These are phyloP conservation scores for Gossypium raimondii DNA, from an alignment of 345 rosid genomes.

Conservation along the genomic window DNA sequence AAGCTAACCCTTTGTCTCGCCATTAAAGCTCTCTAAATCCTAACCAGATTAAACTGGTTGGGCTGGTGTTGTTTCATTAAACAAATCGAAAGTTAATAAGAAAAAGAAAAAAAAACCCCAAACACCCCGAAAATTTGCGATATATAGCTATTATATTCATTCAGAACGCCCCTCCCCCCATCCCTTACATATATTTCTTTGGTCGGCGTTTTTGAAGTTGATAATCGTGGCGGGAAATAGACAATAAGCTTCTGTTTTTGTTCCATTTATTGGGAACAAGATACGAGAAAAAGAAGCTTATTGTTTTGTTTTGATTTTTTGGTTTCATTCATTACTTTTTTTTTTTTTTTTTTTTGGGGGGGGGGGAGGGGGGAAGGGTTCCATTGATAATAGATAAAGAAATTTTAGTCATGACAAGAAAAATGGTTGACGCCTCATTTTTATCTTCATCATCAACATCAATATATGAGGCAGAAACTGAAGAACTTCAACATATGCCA, in stretches of 20 bases:
- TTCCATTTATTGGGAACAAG: not conserved
- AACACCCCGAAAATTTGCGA: not conserved
- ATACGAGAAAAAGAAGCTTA: too few relatives aligned
- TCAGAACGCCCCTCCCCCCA: not conserved
- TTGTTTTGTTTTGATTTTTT: too few relatives aligned
- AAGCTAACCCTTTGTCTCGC: not conserved
- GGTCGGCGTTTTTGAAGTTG: conserved; percentile 30
- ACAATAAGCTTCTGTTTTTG: not conserved
- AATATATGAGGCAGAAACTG: conserved; percentile 24
- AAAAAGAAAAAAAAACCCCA: too few relatives aligned
- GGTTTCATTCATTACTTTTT: too few relatives aligned
- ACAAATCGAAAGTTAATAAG: not conserved
- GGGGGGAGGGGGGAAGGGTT: too few relatives aligned
- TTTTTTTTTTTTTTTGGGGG: too few relatives aligned
- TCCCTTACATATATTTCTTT: conserved; percentile 15
- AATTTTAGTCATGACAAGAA: not conserved
- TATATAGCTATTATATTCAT: not conserved
- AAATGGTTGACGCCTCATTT: not conserved
- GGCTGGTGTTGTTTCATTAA: conserved; percentile 7
- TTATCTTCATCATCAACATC: conserved; percentile 28
- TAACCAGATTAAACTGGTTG: not conserved
- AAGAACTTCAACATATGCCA: conserved; percentile 45
- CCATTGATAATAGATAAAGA: not conserved
- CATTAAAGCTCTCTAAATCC: not conserved
- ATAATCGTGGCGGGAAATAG: conserved; percentile 28